Evolutionary conservation across 495 filamentous ascomycete species (phyloP), one percentile per base, ranked within the genome.

Genomic region (Bryoglossum gracile): DNA sequence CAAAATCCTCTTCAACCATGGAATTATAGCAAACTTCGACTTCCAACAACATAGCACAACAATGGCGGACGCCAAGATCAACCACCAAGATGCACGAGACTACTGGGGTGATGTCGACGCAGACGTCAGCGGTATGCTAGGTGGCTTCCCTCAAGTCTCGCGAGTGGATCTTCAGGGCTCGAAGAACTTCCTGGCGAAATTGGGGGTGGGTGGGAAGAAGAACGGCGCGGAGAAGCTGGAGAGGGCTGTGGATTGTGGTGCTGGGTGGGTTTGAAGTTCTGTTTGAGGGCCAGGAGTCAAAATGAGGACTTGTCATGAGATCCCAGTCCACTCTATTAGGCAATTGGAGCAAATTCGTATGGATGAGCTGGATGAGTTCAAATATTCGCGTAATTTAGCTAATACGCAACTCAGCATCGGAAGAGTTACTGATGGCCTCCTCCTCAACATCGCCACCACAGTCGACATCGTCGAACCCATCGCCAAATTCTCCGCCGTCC

Each of bases 61-160:
- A 43, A 55, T 57, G 50, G 50, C 50, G 16, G 78, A 82, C 60
- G 61, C 74, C 8, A 49, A 58, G 4, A 81, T 83, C 59, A 67
- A 71, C 59, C 65, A 69, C 50, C 62, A 69, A 26, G 69, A 73
- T 46, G 65, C 77, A 24, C 63, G 78, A 8, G 57, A 61, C n/a
- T 95, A 95, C 74, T 95, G 88, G 89, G 74, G 79, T 57, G 66
- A 70, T 51, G 68, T 87, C 50, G 69, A 80, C n/a, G 73, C 86
- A 32, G 82, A 81, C 48, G 72, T 82, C 43, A 77, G 82, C 59
- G 84, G 82, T 58, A 91, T 95, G 84, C 83, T 97, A 0, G 88
- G 89, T 56, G 85, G 86, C 34, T 90, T 76, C 55, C 85, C 83
- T 0, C 72, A 80, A 60, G 76, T 90, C 61, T 82, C 78, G 23